A percentile compares a stretch with the other conserved stretches of the same genome.
These are phyloP conservation scores for Scutellaria barbata DNA, from an alignment of 257 asterid genomes.

Conservation along the genomic window DNA sequence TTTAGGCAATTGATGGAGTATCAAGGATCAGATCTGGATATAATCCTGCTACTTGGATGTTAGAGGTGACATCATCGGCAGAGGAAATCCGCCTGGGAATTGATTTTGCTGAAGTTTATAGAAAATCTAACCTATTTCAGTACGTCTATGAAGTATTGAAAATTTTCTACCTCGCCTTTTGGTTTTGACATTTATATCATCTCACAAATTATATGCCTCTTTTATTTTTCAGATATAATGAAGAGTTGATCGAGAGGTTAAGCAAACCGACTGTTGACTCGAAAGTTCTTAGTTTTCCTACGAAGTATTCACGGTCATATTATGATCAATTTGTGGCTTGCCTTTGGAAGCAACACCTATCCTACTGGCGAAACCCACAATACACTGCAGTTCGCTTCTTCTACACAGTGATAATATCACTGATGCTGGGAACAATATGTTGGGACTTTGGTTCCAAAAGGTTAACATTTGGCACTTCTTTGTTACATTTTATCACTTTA, in stretches of 20 bases:
- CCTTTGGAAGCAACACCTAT: slow-evolving; percentile 91
- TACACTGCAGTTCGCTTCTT: slow-evolving; percentile 95
- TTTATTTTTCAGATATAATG: slow-evolving; percentile 60
- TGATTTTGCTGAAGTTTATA: slow-evolving; percentile 91
- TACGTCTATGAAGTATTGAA: slow-evolving; percentile 36
- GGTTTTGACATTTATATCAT: not conserved
- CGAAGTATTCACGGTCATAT: slow-evolving; percentile 65
- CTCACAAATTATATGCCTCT: slow-evolving; percentile 25
- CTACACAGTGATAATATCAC: slow-evolving; percentile 82
- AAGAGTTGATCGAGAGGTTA: slow-evolving; percentile 76
- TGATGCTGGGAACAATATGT: slow-evolving; percentile 92
- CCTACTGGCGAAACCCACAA: slow-evolving; percentile 98
- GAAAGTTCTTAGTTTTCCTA: slow-evolving; percentile 76
- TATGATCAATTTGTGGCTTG: slow-evolving; percentile 77
- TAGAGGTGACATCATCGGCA: slow-evolving; percentile 79
- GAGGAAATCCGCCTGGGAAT: slow-evolving; percentile 81
- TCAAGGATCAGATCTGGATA: slow-evolving; percentile 74
- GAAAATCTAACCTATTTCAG: slow-evolving; percentile 73
- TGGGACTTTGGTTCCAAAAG: slow-evolving; percentile 94
- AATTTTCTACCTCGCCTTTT: too few relatives aligned
- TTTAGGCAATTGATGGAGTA: slow-evolving; percentile 79
- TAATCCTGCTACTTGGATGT: slow-evolving; percentile 98
- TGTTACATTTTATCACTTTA: not conserved
- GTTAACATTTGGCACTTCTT: slow-evolving; percentile 40
- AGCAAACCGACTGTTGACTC: slow-evolving; percentile 71